Percentiles rank a stretch among this genome's conserved stretches.
Conservation (phyloP, 768 basidiomycete species). For the Leccinellum luteum region DNA sequence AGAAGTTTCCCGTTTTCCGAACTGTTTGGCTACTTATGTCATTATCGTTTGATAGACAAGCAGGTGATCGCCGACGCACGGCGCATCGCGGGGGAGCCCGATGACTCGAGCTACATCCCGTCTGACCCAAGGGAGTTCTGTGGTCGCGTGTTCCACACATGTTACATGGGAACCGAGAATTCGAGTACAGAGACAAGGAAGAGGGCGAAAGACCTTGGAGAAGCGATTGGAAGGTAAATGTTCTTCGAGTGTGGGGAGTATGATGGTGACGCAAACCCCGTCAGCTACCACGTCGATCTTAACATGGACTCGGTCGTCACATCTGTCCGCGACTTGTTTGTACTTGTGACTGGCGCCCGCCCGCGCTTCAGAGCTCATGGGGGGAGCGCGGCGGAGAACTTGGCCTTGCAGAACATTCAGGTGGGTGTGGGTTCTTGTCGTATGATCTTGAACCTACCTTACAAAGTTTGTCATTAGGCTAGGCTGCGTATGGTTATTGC, state of each 20-base stretch:
- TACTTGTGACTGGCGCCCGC: slow-evolving; percentile 69
- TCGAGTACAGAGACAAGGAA: slow-evolving; percentile 83
- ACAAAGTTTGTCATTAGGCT: slow-evolving; percentile 50
- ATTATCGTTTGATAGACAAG: slow-evolving; percentile 45
- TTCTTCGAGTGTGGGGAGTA: neutral
- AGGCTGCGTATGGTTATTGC: slow-evolving; percentile 91
- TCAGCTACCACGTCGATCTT: slow-evolving; percentile 88
- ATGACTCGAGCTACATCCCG: slow-evolving; percentile 79
- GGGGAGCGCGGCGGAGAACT: slow-evolving; percentile 83
- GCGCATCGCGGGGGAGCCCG: slow-evolving; percentile 81
- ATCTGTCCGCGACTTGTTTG: slow-evolving; percentile 79
- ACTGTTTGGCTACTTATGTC: neutral
- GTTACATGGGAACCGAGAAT: slow-evolving; percentile 99
- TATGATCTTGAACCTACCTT: neutral
- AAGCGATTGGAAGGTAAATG: slow-evolving; percentile 83
- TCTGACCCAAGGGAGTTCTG: slow-evolving; percentile 86
- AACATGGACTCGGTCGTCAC: slow-evolving; percentile 95
- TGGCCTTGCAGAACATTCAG: slow-evolving; percentile 97
- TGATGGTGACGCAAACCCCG: neutral
- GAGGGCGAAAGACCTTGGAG: slow-evolving; percentile 82
- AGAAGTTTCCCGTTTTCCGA: neutral
- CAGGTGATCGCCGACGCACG: slow-evolving; percentile 91
- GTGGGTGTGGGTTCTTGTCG: slow-evolving; percentile 41
- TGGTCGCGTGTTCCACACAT: slow-evolving; percentile 89
- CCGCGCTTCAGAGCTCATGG: slow-evolving; percentile 86